phyloP scores from a whole-genome alignment of 805 yeast species.

The Candida anglica region DNA sequence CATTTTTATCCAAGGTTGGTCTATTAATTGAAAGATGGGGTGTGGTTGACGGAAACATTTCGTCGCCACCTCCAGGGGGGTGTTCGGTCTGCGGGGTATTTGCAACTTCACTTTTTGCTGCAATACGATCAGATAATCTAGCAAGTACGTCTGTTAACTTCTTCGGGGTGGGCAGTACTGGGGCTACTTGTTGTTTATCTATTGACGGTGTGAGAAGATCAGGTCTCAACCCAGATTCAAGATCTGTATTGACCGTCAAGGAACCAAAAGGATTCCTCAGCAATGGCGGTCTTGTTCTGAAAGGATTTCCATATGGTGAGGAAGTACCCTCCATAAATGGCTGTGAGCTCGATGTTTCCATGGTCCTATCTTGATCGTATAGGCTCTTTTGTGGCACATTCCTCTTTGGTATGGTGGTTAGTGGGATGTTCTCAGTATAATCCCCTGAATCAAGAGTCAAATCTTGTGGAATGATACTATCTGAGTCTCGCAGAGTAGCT shows the following conservation, averaged over 20 bases:
- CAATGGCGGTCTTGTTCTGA: background rate
- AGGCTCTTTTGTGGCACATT: constrained; percentile 1
- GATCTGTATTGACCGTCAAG: constrained; percentile 2
- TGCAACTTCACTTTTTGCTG: constrained; percentile 22
- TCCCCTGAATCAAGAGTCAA: constrained; percentile 4
- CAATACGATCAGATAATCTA: constrained; percentile 31
- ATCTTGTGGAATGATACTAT: constrained; percentile 5
- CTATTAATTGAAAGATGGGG: background rate
- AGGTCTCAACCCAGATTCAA: background rate
- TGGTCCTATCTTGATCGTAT: too few species aligned
- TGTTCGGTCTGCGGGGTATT: background rate
- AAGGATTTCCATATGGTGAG: background rate
- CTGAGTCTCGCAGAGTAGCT: background rate
- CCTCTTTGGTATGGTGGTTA: constrained; percentile 8
- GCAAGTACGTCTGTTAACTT: constrained; percentile 21
- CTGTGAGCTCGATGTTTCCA: too few species aligned
- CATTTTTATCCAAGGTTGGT: background rate
- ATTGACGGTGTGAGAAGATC: background rate
- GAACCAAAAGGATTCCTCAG: too few species aligned
- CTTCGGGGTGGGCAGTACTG: constrained; percentile 8
- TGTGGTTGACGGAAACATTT: too few species aligned
- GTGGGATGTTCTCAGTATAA: constrained; percentile 15
- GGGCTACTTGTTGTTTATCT: too few species aligned
- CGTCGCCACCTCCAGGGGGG: background rate
- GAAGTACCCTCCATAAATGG: too few species aligned